Evolutionary conservation across 176 grass and related monocot genomes (phyloP).

Genomic region (Ensete glaucum): DNA sequence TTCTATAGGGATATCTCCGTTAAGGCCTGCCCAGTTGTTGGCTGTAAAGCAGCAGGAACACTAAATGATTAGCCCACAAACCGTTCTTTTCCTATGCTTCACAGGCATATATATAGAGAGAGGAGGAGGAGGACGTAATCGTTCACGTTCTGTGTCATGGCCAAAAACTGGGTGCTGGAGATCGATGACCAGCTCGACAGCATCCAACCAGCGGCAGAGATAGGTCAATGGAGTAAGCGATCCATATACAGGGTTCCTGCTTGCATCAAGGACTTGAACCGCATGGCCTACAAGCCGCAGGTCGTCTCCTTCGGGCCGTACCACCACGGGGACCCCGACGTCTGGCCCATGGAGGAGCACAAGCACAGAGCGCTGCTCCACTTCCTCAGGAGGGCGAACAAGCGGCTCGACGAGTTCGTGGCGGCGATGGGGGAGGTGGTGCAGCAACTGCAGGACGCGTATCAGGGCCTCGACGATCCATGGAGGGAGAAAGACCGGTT

Average conservation of each 20-base stretch:
- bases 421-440: slow-evolving; percentile 27
- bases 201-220: slow-evolving; percentile 28
- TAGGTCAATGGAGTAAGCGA: slow-evolving; percentile 41
- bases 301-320: slow-evolving; percentile 65
- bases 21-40: too few species aligned
- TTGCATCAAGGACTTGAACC: slow-evolving; percentile 54
- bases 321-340: slow-evolving; percentile 36
- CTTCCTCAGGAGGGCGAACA: slow-evolving; percentile 36
- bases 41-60: not conserved
- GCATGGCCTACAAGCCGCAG: slow-evolving; percentile 56
- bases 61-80: not conserved
- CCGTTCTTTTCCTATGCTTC: not conserved
- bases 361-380: slow-evolving; percentile 58
- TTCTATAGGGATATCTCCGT: not conserved
- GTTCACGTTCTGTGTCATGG: not conserved
- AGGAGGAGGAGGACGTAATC: not conserved
- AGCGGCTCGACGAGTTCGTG: slow-evolving; percentile 31
- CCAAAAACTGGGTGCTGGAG: slow-evolving; percentile 40
- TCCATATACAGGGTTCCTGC: slow-evolving; percentile 58
- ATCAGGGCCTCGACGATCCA: slow-evolving; percentile 27
- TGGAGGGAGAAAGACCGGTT: slow-evolving; percentile 34
- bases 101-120: not conserved
- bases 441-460: slow-evolving; percentile 32
- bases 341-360: slow-evolving; percentile 68
- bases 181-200: slow-evolving; percentile 28